Percentiles rank a stretch among this genome's conserved stretches.
phyloP scores from a whole-genome alignment of 106 monocot species.

The Xerophyta viscosa region DNA sequence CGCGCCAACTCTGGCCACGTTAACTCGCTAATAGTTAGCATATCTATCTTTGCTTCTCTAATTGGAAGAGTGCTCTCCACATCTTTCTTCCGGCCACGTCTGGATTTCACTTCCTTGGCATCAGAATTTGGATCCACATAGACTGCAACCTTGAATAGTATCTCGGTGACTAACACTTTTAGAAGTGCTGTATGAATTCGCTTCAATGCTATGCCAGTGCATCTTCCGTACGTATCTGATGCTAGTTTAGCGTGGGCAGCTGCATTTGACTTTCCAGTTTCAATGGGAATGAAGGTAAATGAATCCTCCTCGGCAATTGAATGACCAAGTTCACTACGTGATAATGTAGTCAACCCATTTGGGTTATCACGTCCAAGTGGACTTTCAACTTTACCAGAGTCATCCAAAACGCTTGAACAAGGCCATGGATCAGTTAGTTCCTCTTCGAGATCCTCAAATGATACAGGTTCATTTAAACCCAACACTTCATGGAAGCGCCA shows the following conservation, averaged over 20 bases:
- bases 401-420: constrained; percentile 18
- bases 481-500: constrained; percentile 83
- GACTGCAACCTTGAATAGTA: constrained; percentile 47
- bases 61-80: constrained; percentile 26
- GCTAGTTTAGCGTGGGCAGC: constrained; percentile 44
- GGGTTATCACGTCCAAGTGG: constrained; percentile 23
- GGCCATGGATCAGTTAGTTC: constrained; percentile 95
- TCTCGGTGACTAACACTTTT: constrained; percentile 71
- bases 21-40: constrained; percentile 63
- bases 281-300: constrained; percentile 44
- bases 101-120: constrained; percentile 62
- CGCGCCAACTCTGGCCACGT: constrained; percentile 97
- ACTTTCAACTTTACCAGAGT: constrained; percentile 22
- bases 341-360: constrained; percentile 10
- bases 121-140: constrained; percentile 79
- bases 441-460: constrained; percentile 78
- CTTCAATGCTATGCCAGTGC: constrained; percentile 61
- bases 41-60: constrained; percentile 57
- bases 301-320: constrained; percentile 11
- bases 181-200: constrained; percentile 61
- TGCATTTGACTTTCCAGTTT: constrained; percentile 46
- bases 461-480: constrained; percentile 64
- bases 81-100: constrained; percentile 83
- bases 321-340: constrained; percentile 17
- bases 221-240: constrained; percentile 47